Evolutionary conservation across 495 filamentous ascomycete species (phyloP).

Genomic region (Penicillium atrosanguineum): DNA sequence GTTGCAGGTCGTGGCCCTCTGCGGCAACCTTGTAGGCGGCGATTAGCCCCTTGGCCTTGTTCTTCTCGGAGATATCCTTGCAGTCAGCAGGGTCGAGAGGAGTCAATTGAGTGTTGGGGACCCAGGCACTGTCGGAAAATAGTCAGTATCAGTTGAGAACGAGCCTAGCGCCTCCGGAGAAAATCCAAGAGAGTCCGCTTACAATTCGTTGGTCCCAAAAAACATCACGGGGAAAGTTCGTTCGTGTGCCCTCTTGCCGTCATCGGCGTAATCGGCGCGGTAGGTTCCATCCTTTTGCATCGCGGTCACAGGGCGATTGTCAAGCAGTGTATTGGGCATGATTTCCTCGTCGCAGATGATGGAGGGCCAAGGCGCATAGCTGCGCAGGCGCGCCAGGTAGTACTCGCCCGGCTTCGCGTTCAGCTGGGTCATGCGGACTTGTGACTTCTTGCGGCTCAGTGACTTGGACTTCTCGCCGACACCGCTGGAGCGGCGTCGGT

Average conservation of each 20-base stretch:
- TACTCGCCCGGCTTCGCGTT: slow-evolving; percentile 82
- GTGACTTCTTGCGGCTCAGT: slow-evolving; percentile 79
- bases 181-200: slow-evolving; percentile 38
- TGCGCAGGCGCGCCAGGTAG: slow-evolving; percentile 83
- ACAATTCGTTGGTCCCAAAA: slow-evolving; percentile 93
- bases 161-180: background rate
- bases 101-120: slow-evolving; percentile 72
- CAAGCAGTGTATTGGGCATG: slow-evolving; percentile 69
- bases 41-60: slow-evolving; percentile 72
- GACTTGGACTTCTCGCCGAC: slow-evolving; percentile 61
- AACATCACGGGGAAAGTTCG: slow-evolving; percentile 93
- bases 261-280: slow-evolving; percentile 78
- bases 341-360: slow-evolving; percentile 91
- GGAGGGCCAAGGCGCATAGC: slow-evolving; percentile 85
- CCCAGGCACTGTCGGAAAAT: slow-evolving; percentile 67
- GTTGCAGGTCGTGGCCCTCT: slow-evolving; percentile 64
- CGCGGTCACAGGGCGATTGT: slow-evolving; percentile 75
- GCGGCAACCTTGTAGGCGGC: slow-evolving; percentile 70
- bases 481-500: slow-evolving; percentile 66
- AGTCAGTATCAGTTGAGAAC: slow-evolving; percentile 5
- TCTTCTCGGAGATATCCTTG: slow-evolving; percentile 58
- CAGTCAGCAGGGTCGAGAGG: slow-evolving; percentile 69
- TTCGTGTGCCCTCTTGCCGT: slow-evolving; percentile 75
- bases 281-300: slow-evolving; percentile 76
- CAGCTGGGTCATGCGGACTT: slow-evolving; percentile 64